Conservation (phyloP, 306 rosid genomes). For the Clitoria ternatea region DNA sequence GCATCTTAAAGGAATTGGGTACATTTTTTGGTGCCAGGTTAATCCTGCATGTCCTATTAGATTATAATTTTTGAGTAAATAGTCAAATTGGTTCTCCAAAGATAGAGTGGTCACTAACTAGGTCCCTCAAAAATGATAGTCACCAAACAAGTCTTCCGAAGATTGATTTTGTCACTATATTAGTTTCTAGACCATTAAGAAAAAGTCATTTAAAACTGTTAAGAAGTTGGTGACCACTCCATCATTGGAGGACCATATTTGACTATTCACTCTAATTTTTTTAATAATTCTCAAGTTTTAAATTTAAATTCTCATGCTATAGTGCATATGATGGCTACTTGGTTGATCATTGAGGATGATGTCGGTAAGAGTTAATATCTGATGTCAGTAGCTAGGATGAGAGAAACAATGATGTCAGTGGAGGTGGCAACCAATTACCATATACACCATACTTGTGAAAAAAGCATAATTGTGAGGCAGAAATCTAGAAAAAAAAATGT, state of each 20-base stretch:
- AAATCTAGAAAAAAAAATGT: background rate
- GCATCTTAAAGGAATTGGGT: slow-evolving; percentile 11
- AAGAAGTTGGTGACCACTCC: no score
- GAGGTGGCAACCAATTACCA: background rate
- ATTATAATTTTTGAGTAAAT: background rate
- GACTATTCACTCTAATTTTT: no score
- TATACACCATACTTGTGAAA: background rate
- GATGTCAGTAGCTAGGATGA: no score
- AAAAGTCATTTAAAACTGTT: no score
- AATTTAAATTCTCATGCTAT: background rate
- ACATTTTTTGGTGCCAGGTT: background rate
- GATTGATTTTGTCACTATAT: no score
- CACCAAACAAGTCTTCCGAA: no score
- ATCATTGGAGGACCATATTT: no score
- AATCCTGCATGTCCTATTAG: background rate
- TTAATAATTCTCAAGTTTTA: background rate
- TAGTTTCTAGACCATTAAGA: no score
- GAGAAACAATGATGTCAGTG: background rate
- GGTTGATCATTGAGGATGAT: background rate
- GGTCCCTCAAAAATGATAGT: no score
- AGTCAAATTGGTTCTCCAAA: no score
- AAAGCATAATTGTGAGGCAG: background rate
- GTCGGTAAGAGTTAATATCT: background rate
- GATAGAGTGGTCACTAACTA: no score
- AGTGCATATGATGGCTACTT: background rate